A percentile compares a stretch with the other conserved stretches of the same genome.
These are phyloP conservation scores for Trypanosoma mega DNA, from an alignment of 208 protist genomes.

Conservation along the genomic window DNA sequence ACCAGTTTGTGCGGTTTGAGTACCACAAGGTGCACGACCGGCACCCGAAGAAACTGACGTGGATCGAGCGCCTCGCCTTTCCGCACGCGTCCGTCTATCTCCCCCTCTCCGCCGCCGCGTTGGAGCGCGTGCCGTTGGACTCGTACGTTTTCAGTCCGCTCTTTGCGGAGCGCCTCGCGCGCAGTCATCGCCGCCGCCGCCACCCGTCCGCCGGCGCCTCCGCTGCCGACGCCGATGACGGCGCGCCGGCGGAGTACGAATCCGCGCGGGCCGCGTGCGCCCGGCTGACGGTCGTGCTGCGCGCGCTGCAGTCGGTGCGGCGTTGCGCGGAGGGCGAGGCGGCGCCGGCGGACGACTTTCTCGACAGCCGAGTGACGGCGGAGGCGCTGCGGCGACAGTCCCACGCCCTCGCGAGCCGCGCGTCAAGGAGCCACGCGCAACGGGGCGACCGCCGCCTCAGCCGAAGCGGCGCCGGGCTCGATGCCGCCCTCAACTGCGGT, in stretches of 20 bases:
- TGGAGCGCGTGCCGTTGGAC: constrained; percentile 55
- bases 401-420: constrained; percentile 23
- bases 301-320: constrained; percentile 70
- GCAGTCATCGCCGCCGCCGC: background rate
- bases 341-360: constrained; percentile 38
- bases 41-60: constrained; percentile 45
- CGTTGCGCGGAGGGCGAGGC: constrained; percentile 38
- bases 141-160: constrained; percentile 79
- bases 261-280: constrained; percentile 49
- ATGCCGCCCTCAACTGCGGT: constrained; percentile 78
- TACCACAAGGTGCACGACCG: constrained; percentile 74
- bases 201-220: background rate
- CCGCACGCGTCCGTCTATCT: constrained; percentile 64
- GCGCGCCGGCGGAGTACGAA: constrained; percentile 51
- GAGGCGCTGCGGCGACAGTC: constrained; percentile 65
- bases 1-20: constrained; percentile 93
- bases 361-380: constrained; percentile 59
- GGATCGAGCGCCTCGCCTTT: constrained; percentile 65
- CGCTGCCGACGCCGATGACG: too few relatives aligned
- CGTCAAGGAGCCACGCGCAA: too few relatives aligned
- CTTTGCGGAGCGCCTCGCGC: constrained; percentile 32
- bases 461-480: constrained; percentile 21
- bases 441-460: too few relatives aligned
- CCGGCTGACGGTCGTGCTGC: constrained; percentile 59
- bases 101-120: constrained; percentile 37